These are phyloP conservation scores for Nyssa sinensis DNA, from an alignment of 148 eudicot genomes.

Conservation along the genomic window DNA sequence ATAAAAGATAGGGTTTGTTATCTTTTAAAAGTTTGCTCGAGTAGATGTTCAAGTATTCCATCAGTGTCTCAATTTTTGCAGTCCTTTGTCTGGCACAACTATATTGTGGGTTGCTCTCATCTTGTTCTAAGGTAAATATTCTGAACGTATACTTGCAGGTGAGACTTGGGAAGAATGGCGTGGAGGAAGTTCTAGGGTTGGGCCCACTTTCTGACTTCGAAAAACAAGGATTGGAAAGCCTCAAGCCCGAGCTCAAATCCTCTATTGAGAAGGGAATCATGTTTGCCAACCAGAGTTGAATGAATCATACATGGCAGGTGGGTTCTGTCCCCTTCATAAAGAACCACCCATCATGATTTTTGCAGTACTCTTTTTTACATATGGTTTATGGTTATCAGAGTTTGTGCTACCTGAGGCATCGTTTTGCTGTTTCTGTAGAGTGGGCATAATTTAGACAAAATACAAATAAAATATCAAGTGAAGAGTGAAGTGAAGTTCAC, in stretches of 20 bases:
- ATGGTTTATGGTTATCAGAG: background rate
- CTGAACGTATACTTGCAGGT: slow-evolving; percentile 49
- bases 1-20: no score
- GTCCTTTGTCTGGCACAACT: background rate
- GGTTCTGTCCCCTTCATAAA: background rate
- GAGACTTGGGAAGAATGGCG: slow-evolving; percentile 91
- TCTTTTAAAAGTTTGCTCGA: no score
- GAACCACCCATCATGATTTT: background rate
- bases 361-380: background rate
- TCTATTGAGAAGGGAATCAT: slow-evolving; percentile 83
- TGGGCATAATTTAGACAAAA: background rate
- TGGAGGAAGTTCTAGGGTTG: slow-evolving; percentile 72
- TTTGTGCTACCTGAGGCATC: no score
- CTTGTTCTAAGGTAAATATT: background rate
- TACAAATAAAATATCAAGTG: background rate
- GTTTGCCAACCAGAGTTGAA: slow-evolving; percentile 51
- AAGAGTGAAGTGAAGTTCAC: no score
- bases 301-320: background rate
- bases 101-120: background rate
- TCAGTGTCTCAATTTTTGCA: no score
- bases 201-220: slow-evolving; percentile 71
- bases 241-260: slow-evolving; percentile 63
- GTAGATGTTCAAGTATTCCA: no score
- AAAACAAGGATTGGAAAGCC: slow-evolving; percentile 58
- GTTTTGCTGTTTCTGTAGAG: no score